Conservation (phyloP, 1,139 yeast species). For the Geotrichum siamense region DNA sequence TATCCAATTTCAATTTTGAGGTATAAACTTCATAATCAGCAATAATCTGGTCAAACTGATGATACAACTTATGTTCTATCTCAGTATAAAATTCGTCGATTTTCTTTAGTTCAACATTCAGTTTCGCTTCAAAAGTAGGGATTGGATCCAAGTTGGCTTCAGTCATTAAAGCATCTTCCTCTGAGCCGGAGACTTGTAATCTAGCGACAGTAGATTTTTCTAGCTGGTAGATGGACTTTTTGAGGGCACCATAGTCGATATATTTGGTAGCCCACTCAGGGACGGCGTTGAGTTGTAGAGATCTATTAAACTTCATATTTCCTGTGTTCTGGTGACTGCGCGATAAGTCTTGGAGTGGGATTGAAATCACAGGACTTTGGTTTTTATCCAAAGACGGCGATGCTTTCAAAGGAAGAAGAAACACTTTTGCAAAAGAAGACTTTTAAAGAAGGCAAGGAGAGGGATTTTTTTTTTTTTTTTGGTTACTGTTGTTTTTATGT, state of each 20-base stretch:
- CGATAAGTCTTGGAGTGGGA: constrained; percentile 10
- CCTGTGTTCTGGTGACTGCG: no score
- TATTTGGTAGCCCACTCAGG: constrained; percentile 74
- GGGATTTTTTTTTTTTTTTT: no score
- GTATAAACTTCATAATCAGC: constrained; percentile 35
- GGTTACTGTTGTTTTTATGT: no score
- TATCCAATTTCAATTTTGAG: constrained; percentile 24
- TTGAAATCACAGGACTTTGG: constrained; percentile 8
- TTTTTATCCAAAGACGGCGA: constrained; percentile 3
- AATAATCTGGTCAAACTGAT: constrained; percentile 42
- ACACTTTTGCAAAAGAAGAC: no score
- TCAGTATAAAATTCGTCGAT: constrained; percentile 48
- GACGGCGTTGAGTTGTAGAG: constrained; percentile 69
- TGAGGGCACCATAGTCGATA: constrained; percentile 57
- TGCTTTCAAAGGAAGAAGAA: no score
- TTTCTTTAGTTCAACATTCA: constrained; percentile 50
- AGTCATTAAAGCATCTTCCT: constrained; percentile 35
- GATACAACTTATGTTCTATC: constrained; percentile 45
- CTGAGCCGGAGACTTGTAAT: constrained; percentile 28
- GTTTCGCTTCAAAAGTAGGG: constrained; percentile 44
- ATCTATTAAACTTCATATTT: constrained; percentile 69
- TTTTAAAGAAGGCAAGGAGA: background rate
- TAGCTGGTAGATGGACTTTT: constrained; percentile 48
- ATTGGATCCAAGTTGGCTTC: constrained; percentile 42
- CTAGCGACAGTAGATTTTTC: constrained; percentile 34